These are phyloP conservation scores for Blastobotrys parvus DNA, from an alignment of 805 yeast genomes.

Conservation along the genomic window DNA sequence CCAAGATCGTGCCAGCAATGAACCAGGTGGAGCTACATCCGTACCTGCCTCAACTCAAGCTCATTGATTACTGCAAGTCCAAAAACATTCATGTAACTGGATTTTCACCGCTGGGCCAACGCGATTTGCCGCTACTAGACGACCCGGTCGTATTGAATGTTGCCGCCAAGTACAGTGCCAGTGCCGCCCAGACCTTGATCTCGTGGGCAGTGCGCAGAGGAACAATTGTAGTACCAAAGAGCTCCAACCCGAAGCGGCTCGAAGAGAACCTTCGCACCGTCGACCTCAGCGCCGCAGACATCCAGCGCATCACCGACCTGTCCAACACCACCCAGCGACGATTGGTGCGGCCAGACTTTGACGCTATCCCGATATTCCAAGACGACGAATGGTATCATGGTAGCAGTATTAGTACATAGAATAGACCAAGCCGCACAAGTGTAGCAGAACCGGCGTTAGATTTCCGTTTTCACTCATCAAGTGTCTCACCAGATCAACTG, in stretches of 20 bases:
- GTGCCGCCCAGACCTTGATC: constrained; percentile 10
- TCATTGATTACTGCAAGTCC: constrained; percentile 42
- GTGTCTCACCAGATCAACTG: no score
- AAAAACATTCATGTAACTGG: constrained; percentile 59
- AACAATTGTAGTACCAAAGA: constrained; percentile 54
- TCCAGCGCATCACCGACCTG: constrained; percentile 13
- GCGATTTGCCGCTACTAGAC: constrained; percentile 55
- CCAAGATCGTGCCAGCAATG: constrained; percentile 51
- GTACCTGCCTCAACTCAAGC: constrained; percentile 53
- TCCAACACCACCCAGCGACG: neutral
- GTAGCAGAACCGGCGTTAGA: no score
- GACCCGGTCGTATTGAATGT: constrained; percentile 46
- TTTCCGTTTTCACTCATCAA: no score
- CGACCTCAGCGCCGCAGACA: constrained; percentile 35
- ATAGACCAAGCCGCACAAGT: no score
- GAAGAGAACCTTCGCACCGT: constrained; percentile 32
- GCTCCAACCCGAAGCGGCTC: constrained; percentile 55
- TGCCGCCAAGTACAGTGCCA: constrained; percentile 45
- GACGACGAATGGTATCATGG: neutral
- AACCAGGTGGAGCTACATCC: constrained; percentile 78
- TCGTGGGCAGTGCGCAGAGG: constrained; percentile 35
- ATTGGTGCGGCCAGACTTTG: neutral
- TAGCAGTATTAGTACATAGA: no score
- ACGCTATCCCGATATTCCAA: neutral
- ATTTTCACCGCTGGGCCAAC: constrained; percentile 67